Percentiles rank a stretch among this genome's conserved stretches.
Evolutionary conservation across 495 filamentous ascomycete genomes (phyloP).

Genomic region (Barbatosphaeria neglecta): DNA sequence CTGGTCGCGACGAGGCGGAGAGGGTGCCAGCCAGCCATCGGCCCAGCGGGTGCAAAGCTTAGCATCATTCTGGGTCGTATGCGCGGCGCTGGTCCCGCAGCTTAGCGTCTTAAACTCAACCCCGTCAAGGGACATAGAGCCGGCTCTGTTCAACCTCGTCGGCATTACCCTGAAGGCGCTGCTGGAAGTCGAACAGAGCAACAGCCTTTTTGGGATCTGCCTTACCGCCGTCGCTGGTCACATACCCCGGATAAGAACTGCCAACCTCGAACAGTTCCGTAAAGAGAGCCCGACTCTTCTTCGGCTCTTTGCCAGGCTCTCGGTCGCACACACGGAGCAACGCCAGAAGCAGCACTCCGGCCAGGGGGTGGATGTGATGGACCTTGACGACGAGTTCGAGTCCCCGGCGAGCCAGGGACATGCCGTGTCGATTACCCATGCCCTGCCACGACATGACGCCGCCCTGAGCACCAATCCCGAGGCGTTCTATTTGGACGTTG

Average conservation of each 20-base stretch:
- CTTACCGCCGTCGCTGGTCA: constrained; percentile 21
- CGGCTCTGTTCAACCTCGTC: constrained; percentile 17
- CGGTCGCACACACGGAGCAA: constrained; percentile 33
- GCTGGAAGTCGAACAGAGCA: constrained; percentile 19
- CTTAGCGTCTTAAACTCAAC: constrained; percentile 25
- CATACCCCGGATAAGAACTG: constrained; percentile 21
- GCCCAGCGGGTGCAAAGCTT: constrained; percentile 34
- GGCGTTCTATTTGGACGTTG: constrained; percentile 35
- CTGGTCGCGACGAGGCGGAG: constrained; percentile 31
- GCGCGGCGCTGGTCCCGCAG: constrained; percentile 28
- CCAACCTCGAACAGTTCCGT: constrained; percentile 15
- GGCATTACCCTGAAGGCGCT: constrained; percentile 21
- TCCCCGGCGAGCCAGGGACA: constrained; percentile 38
- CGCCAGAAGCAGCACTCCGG: constrained; percentile 10
- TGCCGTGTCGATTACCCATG: constrained; percentile 13
- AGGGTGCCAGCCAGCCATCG: constrained; percentile 27
- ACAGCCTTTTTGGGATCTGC: constrained; percentile 22
- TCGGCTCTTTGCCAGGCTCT: constrained; percentile 27
- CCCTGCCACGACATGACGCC: constrained; percentile 36
- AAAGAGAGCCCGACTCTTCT: constrained; percentile 21
- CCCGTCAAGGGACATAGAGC: constrained; percentile 29
- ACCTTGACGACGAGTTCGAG: constrained; percentile 63
- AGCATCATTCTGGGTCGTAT: constrained; percentile 28
- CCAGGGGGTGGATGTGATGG: constrained; percentile 51
- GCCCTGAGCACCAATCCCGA: constrained; percentile 30